phyloP scores from a whole-genome alignment of 2,329 filamentous ascomycete genomes.

The Tolypocladium ophioglossoides region DNA sequence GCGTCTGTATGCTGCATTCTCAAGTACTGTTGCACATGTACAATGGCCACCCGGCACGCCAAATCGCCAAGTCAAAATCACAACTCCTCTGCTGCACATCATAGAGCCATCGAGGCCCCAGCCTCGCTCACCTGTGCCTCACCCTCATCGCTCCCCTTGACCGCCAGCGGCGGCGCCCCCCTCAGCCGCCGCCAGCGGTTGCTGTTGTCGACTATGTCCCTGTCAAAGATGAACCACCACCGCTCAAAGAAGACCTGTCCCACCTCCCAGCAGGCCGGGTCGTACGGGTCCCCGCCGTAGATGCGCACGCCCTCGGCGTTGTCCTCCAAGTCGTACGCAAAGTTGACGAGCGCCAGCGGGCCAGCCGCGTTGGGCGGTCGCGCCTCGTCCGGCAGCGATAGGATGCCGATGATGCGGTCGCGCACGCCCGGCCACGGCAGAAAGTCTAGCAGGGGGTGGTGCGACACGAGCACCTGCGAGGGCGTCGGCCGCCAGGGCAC shows the following conservation, averaged over 20 bases:
- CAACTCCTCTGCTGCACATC: neutral
- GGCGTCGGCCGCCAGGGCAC: conserved; percentile 37
- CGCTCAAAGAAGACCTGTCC: conserved; percentile 46
- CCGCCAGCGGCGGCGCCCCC: conserved; percentile 25
- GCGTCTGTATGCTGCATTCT: no score
- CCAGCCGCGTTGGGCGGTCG: conserved; percentile 36
- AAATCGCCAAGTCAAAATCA: neutral
- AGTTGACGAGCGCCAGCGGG: conserved; percentile 35
- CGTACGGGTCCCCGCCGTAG: conserved; percentile 37
- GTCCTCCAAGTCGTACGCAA: conserved; percentile 49
- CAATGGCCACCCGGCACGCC: neutral
- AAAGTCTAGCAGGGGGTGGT: conserved; percentile 47
- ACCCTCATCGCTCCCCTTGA: neutral
- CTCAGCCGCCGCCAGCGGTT: conserved; percentile 38
- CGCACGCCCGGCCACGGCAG: conserved; percentile 46
- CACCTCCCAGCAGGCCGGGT: conserved; percentile 42
- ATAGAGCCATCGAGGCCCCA: neutral
- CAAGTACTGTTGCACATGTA: neutral
- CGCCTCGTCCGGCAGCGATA: conserved; percentile 35
- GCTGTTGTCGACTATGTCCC: conserved; percentile 39
- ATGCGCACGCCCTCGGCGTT: conserved; percentile 38
- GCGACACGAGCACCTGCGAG: conserved; percentile 36
- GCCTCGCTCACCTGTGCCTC: neutral
- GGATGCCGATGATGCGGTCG: conserved; percentile 40
- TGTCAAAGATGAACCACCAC: conserved; percentile 52